Evolutionary conservation across 2,329 filamentous ascomycete species (phyloP), one percentile per base, ranked within the genome.

Genomic region (Colletotrichum viniferum): DNA sequence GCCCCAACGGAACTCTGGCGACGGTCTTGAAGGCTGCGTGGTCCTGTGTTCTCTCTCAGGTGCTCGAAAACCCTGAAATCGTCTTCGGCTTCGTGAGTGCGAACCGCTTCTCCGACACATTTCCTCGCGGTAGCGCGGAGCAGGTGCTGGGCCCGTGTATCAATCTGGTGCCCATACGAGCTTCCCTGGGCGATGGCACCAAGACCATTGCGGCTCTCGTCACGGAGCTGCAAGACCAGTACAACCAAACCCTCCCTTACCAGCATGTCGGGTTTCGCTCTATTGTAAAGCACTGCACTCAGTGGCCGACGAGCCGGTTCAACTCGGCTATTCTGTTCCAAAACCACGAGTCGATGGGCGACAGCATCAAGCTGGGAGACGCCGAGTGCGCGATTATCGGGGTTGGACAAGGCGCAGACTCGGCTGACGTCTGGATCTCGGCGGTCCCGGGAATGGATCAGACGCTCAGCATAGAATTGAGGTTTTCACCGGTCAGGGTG

Each of bases 401-500:
- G 0, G 38, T 43, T 0, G 38, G 38, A 18, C 18, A n/a, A 43
- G 38, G 38, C 38, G 38, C 38, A 43, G 38, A 43, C 38, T 43
- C 38, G 3, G 38, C 38, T 43, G 18, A 43, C 9, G 38, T 43
- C 18, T 43, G 38, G 38, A 43, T 43, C 38, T 43, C 38, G 5
- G 38, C 18, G 18, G 38, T 43, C 0, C 38, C 38, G 9, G 38
- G 18, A 5, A 43, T 12, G 3, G 38, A 43, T 43, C 38, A 43
- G 3, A 43, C 38, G 3, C 18, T 43, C 38, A 43, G 38, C 38
- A n/a, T 43, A 1, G 38, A 43, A 4, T 1, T 43, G 38, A n/a
- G 38, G 1, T 43, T 43, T 43, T 43, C 38, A 0, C 38, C 18
- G 0, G 3, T 7, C 0, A 12, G 1, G 18, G 38, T 43, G 3